Base-by-base conservation (phyloP, 495 filamentous ascomycete genomes). In the Xylaria cubensis region DNA sequence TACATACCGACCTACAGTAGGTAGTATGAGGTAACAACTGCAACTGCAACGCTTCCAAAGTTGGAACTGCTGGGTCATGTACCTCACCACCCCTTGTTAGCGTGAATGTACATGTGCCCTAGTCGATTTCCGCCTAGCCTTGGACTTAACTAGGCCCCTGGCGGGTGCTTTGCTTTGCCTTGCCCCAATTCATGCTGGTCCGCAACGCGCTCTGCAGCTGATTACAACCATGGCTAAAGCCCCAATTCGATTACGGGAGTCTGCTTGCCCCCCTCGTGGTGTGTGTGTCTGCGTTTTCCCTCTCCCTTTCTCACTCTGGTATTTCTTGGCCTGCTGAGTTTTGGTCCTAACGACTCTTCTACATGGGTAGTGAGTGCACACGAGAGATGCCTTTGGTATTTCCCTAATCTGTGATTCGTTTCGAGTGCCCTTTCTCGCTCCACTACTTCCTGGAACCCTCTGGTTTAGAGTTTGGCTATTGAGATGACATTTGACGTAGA, bases 221-320 rank as follows among this genome's bases (percentile, higher is more conserved):
- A 79, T 79, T 79, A 62, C 75, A 69, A 79, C 77, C 77, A 77
- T 75, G 76, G 76, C 53, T 63, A 67, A 74, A 67, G 65, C 73
- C 62, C 64, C 55, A 65, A 66, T 71, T 67, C 59, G 56, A 53
- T 77, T 77, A 69, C 75, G 73, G 77, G 77, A 75, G 75, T 79
- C 72, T 71, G 69, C 58, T 71, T n/a, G 65, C 32, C 46, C 73
- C 75, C 77, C 72, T 75, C 72, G 69, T 34, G 39, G 6, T 29
- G 71, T 61, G 67, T 66, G 72, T 66, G 72, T 44, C 65, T 46
- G 42, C 64, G 70, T 59, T 58, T 73, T 79, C 73, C 75, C 67
- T 74, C 64, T 68, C 44, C 71, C 58, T 63, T 73, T 61, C 66
- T 44, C 44, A 26, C 63, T 66, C 50, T 44, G 13, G 61, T 10